These are phyloP conservation scores for Triticum monococcum DNA, from an alignment of 176 grass and related monocot genomes.

Conservation along the genomic window DNA sequence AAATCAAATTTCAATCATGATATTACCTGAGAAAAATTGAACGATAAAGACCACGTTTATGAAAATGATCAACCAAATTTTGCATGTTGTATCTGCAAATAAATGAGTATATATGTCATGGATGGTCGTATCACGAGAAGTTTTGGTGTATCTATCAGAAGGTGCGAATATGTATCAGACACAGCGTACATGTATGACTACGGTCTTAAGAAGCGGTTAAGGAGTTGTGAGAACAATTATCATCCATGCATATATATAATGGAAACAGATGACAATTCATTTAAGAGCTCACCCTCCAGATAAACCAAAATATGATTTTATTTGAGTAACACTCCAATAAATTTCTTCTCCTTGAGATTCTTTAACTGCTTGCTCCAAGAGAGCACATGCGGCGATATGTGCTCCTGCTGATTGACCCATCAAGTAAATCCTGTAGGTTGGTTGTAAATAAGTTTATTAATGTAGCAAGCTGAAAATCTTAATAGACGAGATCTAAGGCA, in stretches of 20 bases:
- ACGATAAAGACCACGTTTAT: conserved; percentile 80
- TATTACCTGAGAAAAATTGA: conserved; percentile 90
- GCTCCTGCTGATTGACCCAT: conserved; percentile 98
- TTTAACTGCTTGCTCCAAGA: conserved; percentile 71
- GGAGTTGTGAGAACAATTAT: not conserved
- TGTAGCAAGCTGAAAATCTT: not conserved
- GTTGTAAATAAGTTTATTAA: not conserved
- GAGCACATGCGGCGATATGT: conserved; percentile 79
- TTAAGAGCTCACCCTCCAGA: conserved; percentile 63
- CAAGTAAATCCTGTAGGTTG: conserved; percentile 63
- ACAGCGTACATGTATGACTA: not conserved
- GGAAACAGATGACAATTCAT: not conserved
- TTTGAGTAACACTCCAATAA: conserved; percentile 72
- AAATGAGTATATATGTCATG: conserved; percentile 26
- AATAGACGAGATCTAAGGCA: conserved; percentile 9
- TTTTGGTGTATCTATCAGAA: not conserved
- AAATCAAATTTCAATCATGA: not conserved
- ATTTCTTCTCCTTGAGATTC: conserved; percentile 63
- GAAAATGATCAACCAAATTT: conserved; percentile 86
- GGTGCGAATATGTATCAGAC: not conserved
- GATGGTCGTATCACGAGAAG: not conserved
- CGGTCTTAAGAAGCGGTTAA: not conserved
- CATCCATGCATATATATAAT: not conserved
- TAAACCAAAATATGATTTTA: conserved; percentile 90
- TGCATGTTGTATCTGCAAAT: conserved; percentile 69